Base-by-base conservation (phyloP, 1,284 basidiomycete genomes). In the Sutorius eximius region DNA sequence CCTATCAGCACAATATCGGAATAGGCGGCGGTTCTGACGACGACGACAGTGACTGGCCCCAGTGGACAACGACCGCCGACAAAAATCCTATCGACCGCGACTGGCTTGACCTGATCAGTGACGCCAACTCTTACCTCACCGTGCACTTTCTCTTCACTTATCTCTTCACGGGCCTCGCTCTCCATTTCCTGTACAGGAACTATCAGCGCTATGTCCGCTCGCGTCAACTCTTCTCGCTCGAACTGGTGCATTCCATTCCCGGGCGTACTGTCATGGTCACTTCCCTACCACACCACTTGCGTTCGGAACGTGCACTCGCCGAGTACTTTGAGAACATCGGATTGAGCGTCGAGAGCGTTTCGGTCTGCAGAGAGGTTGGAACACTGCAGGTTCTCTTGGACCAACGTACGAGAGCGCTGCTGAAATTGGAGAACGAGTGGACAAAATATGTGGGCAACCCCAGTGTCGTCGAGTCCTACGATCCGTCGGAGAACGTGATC, bases 111-210 rank as follows among this genome's bases (percentile, higher is more conserved):
- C 79, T 95, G 40, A 84, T 95, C 66, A 87, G 82, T 62, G 91
- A 95, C 67, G 89, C 93, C 20, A 88, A 90, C 69, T 87, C 90
- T 0, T 93, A 92, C 61, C 85, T 93, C 43, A 86, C 88, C 1
- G 80, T 93, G 15, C 95, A 99, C 69, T 84, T 99, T 50, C 69
- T 93, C 54, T 96, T 97, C 77, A 94, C 95, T 3, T 98, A 96
- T 73, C 75, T 95, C 47, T 96, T 98, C 78, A 95, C 95, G 2
- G 67, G 87, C 45, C 82, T 98, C 49, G 83, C 93, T 0, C 82
- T 98, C 58, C 86, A 85, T 55, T 91, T 91, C 73, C 85, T 97
- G 50, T 88, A 93, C 77, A 83, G 85, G 61, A 96, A 95, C 70
- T 98, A 95, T 70, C 81, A 86, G 45, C 85, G 88, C 20, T 99